A percentile compares a stretch with the other conserved stretches of the same genome.
These are phyloP conservation scores for Chlorella sp. DNA, from an alignment of 139 green algal genomes.

Conservation along the genomic window DNA sequence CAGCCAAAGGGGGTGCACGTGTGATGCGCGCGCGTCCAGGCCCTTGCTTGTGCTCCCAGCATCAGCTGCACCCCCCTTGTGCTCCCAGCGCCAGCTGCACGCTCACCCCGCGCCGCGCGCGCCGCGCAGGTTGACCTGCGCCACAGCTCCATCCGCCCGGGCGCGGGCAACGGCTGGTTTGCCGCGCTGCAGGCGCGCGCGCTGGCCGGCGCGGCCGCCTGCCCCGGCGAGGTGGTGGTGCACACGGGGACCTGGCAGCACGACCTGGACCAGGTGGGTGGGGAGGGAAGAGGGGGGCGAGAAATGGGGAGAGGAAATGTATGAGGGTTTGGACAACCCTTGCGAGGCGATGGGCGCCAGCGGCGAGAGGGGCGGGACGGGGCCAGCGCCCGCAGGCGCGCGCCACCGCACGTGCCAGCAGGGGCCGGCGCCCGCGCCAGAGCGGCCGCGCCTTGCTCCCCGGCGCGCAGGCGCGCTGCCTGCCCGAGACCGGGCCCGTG, in stretches of 20 bases:
- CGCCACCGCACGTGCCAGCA: no score
- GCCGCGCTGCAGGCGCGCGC: slow-evolving; percentile 41
- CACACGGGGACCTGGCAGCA: slow-evolving; percentile 78
- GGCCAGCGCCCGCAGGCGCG: no score
- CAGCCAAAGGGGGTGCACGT: neutral
- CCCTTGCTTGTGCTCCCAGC: neutral
- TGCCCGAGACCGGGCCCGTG: neutral
- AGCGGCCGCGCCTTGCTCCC: no score
- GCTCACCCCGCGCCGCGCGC: neutral
- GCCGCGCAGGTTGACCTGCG: neutral
- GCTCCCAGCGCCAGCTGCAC: neutral
- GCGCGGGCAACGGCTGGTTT: slow-evolving; percentile 41
- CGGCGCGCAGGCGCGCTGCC: slow-evolving; percentile 17
- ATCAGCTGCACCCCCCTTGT: neutral
- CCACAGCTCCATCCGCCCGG: slow-evolving; percentile 10
- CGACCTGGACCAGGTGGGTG: slow-evolving; percentile 69
- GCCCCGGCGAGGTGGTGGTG: slow-evolving; percentile 25
- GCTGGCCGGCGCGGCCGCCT: slow-evolving; percentile 32
- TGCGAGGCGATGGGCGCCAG: no score
- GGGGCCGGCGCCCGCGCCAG: no score
- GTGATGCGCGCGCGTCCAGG: neutral
- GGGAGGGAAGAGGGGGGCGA: no score
- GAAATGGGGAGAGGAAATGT: no score
- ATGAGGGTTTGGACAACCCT: no score
- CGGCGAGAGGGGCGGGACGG: no score